Evolutionary conservation across 2,329 filamentous ascomycete species (phyloP), one percentile per base, ranked within the genome.

Genomic region (Beauveria varroae): DNA sequence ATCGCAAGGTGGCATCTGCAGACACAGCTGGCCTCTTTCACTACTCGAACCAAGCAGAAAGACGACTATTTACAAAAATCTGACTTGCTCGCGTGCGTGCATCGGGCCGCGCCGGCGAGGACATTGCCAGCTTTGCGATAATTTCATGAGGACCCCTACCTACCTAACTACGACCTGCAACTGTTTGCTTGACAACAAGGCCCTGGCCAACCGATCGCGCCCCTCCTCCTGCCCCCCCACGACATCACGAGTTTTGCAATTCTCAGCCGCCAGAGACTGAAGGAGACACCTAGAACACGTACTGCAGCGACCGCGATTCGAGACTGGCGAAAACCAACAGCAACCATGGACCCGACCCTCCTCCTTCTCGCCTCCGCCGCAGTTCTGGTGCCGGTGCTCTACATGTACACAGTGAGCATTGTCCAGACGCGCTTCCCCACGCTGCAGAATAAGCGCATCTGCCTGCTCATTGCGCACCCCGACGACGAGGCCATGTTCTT

Each of bases 401-500:
- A 85, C 75, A 76, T 78, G 64, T 81, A 81, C 72, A 78, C 79
- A 3, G 77, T 75, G 28, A 73, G 75, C 47, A 70, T 78, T n/a
- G 73, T 79, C 47, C 75, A 77, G 64, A 68, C 76, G 28, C 76
- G 81, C 37, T 84, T 90, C 67, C 89, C 91, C 4, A 82, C 78
- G 50, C 78, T 97, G 65, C 81, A 80, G 67, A 88, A 91, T 78
- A 96, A 96, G 81, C 86, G 90, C 70, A 91, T 99, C 71, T 89
- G 90, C 72, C 83, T 99, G 59, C 81, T 99, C 60, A 98, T 99
- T 70, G 95, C 95, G 24, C 95, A 99, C 76, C 95, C 95, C 0
- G 95, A 99, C 75, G 95, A 99, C 70, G 95, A 99, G 79, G 95
- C 93, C 74, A 99, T 99, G 95, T 99, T 99, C 81, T 99, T 99